phyloP scores from a whole-genome alignment of 2,329 filamentous ascomycete species.

The Cercospora sesami region DNA sequence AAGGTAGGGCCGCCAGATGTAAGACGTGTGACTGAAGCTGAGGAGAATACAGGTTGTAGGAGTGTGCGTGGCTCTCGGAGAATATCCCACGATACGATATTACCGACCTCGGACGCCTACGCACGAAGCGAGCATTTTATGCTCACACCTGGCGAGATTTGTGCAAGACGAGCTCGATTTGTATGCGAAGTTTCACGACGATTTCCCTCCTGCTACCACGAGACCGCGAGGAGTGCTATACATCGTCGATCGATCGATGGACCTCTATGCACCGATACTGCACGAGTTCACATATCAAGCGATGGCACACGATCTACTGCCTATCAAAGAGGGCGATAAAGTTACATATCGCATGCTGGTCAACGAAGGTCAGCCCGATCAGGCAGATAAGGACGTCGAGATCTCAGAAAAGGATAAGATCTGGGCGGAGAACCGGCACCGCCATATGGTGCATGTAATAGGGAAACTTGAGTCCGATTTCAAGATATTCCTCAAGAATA shows the following conservation, averaged over 20 bases:
- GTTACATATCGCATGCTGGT: constrained; percentile 78
- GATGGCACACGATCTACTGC: constrained; percentile 92
- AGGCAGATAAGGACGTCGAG: constrained; percentile 86
- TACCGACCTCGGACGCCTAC: constrained; percentile 72
- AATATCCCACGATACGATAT: constrained; percentile 91
- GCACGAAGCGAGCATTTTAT: constrained; percentile 86
- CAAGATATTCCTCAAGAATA: constrained; percentile 83
- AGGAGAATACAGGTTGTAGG: constrained; percentile 65
- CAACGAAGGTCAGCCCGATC: constrained; percentile 69
- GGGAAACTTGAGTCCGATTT: constrained; percentile 92
- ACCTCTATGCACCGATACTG: constrained; percentile 79
- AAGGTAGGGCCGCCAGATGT: constrained; percentile 60
- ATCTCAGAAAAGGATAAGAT: constrained; percentile 88
- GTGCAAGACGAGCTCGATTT: constrained; percentile 88
- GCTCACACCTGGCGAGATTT: constrained; percentile 83
- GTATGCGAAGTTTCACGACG: constrained; percentile 79
- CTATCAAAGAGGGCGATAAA: constrained; percentile 85
- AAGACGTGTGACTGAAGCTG: not conserved
- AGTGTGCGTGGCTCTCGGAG: constrained; percentile 86
- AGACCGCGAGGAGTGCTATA: constrained; percentile 80
- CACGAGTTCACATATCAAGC: constrained; percentile 99
- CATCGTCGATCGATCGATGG: constrained; percentile 90
- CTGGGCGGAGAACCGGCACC: constrained; percentile 91
- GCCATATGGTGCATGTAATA: constrained; percentile 97
- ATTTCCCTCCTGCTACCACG: constrained; percentile 77